phyloP scores from a whole-genome alignment of 495 filamentous ascomycete genomes.

The Penicilliopsis zonata region DNA sequence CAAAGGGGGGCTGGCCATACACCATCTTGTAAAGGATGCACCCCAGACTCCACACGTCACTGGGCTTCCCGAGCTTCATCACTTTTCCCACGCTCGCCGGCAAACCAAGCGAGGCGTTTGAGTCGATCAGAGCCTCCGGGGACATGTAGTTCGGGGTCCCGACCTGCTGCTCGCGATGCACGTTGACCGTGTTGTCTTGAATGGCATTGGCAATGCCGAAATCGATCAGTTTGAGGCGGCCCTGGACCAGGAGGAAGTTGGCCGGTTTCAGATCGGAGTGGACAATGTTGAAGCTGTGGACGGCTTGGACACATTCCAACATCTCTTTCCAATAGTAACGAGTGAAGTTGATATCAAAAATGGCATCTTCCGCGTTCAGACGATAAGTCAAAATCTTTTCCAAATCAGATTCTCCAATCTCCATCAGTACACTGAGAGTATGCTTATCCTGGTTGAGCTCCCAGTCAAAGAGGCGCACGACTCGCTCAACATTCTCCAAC shows the following conservation, averaged over 20 bases:
- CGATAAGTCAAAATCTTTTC: conserved; percentile 71
- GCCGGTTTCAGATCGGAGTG: conserved; percentile 95
- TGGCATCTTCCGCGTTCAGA: conserved; percentile 57
- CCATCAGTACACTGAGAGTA: conserved; percentile 86
- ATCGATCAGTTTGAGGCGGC: conserved; percentile 77
- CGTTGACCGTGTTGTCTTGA: conserved; percentile 91
- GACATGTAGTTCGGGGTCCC: conserved; percentile 99
- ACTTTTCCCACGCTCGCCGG: conserved; percentile 53
- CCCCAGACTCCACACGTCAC: conserved; percentile 90
- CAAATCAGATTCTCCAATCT: conserved; percentile 92
- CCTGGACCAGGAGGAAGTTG: conserved; percentile 83
- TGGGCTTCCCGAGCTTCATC: conserved; percentile 92
- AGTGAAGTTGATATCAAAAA: conserved; percentile 80
- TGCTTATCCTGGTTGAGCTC: conserved; percentile 86
- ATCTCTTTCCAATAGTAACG: conserved; percentile 98
- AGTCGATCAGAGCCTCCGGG: conserved; percentile 84
- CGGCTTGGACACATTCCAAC: conserved; percentile 86
- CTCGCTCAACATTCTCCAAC: conserved; percentile 71
- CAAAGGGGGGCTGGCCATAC: conserved; percentile 86
- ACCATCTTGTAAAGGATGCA: conserved; percentile 98
- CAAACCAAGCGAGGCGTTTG: conserved; percentile 51
- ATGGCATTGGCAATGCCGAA: conserved; percentile 98
- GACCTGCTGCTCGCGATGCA: conserved; percentile 88
- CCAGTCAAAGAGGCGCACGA: conserved; percentile 82
- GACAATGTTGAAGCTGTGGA: conserved; percentile 82